phyloP scores from a whole-genome alignment of 176 grass and related monocot genomes.

The Carex kokanica region DNA sequence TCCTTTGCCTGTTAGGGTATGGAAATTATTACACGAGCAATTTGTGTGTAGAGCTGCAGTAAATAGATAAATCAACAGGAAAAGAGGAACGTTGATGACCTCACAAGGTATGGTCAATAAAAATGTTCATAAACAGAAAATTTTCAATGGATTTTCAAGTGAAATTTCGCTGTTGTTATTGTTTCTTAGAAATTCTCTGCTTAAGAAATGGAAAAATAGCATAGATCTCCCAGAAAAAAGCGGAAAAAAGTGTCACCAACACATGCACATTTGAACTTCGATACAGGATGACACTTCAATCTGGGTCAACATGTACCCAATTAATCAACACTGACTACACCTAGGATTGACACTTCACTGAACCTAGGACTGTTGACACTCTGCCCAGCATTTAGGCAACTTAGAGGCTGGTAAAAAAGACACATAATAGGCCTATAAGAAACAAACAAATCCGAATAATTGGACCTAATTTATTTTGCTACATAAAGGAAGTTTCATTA shows the following conservation, averaged over 20 bases:
- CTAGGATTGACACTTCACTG: neutral
- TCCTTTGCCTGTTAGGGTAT: neutral
- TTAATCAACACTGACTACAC: neutral
- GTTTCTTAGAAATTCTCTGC: neutral
- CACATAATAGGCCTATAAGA: neutral
- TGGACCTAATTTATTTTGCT: conserved; percentile 11
- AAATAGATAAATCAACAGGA: neutral
- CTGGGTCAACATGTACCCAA: neutral
- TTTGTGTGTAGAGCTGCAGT: neutral
- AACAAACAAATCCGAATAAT: neutral
- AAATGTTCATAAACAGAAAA: neutral
- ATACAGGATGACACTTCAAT: neutral
- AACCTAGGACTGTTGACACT: neutral
- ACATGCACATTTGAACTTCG: neutral
- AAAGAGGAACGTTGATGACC: neutral
- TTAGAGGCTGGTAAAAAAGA: neutral
- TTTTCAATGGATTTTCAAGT: neutral
- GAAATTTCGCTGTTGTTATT: no score
- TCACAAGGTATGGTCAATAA: neutral
- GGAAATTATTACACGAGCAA: neutral
- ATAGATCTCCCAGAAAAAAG: neutral
- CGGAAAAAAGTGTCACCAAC: neutral
- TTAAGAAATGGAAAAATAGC: neutral
- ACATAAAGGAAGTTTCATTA: neutral
- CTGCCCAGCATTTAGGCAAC: neutral